phyloP scores from a whole-genome alignment of 768 basidiomycete genomes.

The Serendipita sp. region DNA sequence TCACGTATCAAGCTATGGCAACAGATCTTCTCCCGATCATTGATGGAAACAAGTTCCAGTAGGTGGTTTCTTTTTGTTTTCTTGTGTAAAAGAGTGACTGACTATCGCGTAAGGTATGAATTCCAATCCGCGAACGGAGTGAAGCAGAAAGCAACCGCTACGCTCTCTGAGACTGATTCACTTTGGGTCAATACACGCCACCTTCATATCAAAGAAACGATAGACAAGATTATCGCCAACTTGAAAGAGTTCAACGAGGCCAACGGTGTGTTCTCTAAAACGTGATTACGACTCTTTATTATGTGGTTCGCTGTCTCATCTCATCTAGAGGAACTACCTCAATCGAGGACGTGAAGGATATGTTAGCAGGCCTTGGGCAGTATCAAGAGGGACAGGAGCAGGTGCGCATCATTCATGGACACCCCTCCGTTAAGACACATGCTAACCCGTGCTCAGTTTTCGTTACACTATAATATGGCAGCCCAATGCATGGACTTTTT shows the following conservation, averaged over 20 bases:
- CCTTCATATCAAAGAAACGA: conserved; percentile 97
- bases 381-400: conserved; percentile 93
- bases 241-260: conserved; percentile 91
- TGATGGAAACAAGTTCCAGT: conserved; percentile 78
- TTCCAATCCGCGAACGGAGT: conserved; percentile 54
- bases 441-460: conserved; percentile 44
- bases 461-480: conserved; percentile 91
- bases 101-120: conserved; percentile 48
- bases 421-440: neutral
- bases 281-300: conserved; percentile 31
- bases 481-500: conserved; percentile 94
- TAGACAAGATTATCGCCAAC: conserved; percentile 91
- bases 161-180: conserved; percentile 69
- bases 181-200: conserved; percentile 91
- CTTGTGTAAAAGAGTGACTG: neutral
- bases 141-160: conserved; percentile 13
- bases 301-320: neutral
- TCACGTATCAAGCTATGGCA: conserved; percentile 98
- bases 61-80: conserved; percentile 19
- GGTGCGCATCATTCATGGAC: conserved; percentile 27
- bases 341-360: conserved; percentile 97
- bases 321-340: conserved; percentile 64
- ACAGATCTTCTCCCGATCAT: conserved; percentile 85
- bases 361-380: conserved; percentile 88
- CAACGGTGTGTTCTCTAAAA: conserved; percentile 76